Evolutionary conservation across 495 filamentous ascomycete species (phyloP).

Genomic region (Annulohypoxylon bovei): DNA sequence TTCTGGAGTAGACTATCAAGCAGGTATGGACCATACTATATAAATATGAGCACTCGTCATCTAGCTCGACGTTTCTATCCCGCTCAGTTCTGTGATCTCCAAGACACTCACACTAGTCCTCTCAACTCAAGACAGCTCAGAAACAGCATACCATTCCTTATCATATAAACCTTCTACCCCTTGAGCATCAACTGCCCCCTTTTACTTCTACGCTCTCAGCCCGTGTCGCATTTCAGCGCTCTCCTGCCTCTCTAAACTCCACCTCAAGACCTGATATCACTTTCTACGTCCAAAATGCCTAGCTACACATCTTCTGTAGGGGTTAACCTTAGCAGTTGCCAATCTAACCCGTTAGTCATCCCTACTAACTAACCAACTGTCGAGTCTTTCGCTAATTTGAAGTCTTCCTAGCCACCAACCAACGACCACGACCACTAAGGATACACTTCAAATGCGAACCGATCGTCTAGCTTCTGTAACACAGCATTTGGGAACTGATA

Average conservation of each 20-base stretch:
- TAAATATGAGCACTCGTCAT: slow-evolving; percentile 23
- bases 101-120: slow-evolving; percentile 6
- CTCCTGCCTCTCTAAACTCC: not conserved
- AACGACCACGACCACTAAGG: not conserved
- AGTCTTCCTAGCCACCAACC: slow-evolving; percentile 3
- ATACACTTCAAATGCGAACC: not conserved
- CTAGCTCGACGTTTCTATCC: slow-evolving; percentile 8
- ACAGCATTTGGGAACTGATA: not conserved
- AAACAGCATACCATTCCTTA: not conserved
- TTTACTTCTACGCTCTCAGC: not conserved
- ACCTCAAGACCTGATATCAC: not conserved
- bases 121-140: not conserved
- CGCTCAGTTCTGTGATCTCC: not conserved
- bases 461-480: not conserved
- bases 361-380: not conserved
- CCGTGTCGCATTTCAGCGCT: not conserved
- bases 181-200: not conserved
- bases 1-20: not conserved
- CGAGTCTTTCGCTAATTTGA: not conserved
- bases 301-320: slow-evolving; percentile 9
- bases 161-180: not conserved
- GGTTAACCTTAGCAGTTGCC: not conserved
- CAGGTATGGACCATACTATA: slow-evolving; percentile 1
- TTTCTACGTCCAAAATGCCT: slow-evolving; percentile 8
- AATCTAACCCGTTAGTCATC: slow-evolving; percentile 26